Conservation (phyloP, 1,284 basidiomycete genomes). For the Amanita bisporigera region DNA sequence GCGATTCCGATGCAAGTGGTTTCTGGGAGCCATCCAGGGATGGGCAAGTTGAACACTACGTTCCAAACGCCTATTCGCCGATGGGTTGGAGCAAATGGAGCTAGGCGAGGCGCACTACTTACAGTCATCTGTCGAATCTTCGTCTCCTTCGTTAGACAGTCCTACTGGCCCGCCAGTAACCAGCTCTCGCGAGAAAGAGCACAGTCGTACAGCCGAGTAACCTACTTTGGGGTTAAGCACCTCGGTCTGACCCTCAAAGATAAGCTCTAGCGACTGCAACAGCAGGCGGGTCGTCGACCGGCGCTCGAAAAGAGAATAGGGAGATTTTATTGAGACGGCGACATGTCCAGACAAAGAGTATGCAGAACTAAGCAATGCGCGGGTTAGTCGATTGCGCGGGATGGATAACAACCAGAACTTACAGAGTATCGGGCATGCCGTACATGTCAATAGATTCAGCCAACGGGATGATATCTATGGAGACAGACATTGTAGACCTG, state of each 20-base stretch:
- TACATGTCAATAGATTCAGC: constrained; percentile 64
- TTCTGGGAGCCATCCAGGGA: constrained; percentile 80
- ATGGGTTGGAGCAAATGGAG: constrained; percentile 6
- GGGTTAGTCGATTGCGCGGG: not conserved
- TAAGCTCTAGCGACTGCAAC: constrained; percentile 69
- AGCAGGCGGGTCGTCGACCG: constrained; percentile 55
- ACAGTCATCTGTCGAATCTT: constrained; percentile 57
- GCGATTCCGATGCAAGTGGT: constrained; percentile 57
- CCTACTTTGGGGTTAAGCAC: constrained; percentile 60
- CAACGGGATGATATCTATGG: constrained; percentile 63
- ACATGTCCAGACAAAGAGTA: constrained; percentile 82
- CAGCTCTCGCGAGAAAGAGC: constrained; percentile 67
- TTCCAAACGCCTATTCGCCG: constrained; percentile 58
- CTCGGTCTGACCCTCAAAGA: constrained; percentile 80
- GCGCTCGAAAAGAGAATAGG: constrained; percentile 56
- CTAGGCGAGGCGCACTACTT: constrained; percentile 27
- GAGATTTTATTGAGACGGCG: constrained; percentile 58
- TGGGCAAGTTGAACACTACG: constrained; percentile 68
- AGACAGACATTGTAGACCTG: constrained; percentile 55
- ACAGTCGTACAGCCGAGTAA: constrained; percentile 68
- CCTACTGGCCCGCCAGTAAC: constrained; percentile 57
- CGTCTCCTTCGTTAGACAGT: constrained; percentile 64
- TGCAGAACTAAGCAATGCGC: constrained; percentile 54
- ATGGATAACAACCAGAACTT: constrained; percentile 38
- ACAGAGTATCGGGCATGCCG: constrained; percentile 70